Evolutionary conservation across 192 early-diverging fungal genomes (phyloP), one percentile per base, ranked within the genome.

Genomic region (Coemansia furcata): DNA sequence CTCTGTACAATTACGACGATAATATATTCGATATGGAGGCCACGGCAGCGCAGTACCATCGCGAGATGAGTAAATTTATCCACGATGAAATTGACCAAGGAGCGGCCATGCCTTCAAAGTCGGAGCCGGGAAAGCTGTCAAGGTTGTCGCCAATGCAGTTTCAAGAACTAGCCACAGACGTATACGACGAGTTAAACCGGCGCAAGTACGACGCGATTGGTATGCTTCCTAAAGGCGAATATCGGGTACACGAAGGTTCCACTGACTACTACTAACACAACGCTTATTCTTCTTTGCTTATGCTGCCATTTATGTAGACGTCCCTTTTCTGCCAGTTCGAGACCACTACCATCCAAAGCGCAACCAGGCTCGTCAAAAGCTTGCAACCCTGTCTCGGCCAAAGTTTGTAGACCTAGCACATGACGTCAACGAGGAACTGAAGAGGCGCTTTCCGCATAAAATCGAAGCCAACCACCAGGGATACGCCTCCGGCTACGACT

Each of bases 321-420:
- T 90, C 33, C 92, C 94, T 6, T 95, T 91, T 73, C 84, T 97
- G 44, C 87, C 89, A 6, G 89, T 93, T 29, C 81, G 90, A 21
- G 89, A 94, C 69, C 91, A 94, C 50, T 97, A 93, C 73, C 96
- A 98, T 77, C 80, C 80, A 35, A 83, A 96, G 71, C 89, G 97
- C 44, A 99, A 99, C 82, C 95, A 96, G 73, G 96, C 95, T 4
- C 88, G 97, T 26, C 94, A 94, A 71, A 99, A 99, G 76, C 86
- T 99, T 9, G 92, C 95, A n/a, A 95, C 95, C 5, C 86, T 99
- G 11, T 91, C 94, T 11, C 85, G 74, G 60, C 68, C 84, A 71
- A 89, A 95, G 61, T 99, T 98, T 85, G 91, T 94, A 60, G 95
- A 98, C 68, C 86, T 99, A 44, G 93, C 92, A 10, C 89, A 88